A percentile compares a stretch with the other conserved stretches of the same genome.
phyloP scores from a whole-genome alignment of 768 basidiomycete genomes.

The Mycena venus region DNA sequence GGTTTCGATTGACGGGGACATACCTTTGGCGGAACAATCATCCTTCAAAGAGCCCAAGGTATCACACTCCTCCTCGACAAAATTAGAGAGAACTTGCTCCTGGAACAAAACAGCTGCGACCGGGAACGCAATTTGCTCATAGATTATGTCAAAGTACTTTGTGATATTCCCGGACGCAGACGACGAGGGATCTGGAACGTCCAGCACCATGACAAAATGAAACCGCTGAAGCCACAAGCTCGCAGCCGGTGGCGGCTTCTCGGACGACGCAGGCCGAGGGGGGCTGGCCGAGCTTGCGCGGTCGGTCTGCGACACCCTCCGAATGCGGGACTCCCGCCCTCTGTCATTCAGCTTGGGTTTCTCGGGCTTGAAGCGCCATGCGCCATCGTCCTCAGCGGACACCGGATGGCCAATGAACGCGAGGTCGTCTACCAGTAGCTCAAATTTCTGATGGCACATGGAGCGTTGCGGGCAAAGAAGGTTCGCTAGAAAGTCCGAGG shows the following conservation, averaged over 20 bases:
- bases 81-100: conserved; percentile 89
- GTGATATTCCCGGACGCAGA: conserved; percentile 82
- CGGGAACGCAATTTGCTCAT: conserved; percentile 90
- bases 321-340: conserved; percentile 69
- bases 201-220: conserved; percentile 89
- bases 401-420: conserved; percentile 97
- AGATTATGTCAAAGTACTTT: conserved; percentile 88
- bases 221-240: conserved; percentile 79
- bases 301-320: conserved; percentile 44
- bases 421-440: conserved; percentile 91
- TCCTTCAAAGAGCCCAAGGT: conserved; percentile 79
- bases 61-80: conserved; percentile 88
- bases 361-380: conserved; percentile 82
- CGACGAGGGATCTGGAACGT: conserved; percentile 91
- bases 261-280: conserved; percentile 46
- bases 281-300: conserved; percentile 46
- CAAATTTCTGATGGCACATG: conserved; percentile 95
- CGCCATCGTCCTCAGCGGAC: conserved; percentile 78
- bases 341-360: conserved; percentile 63
- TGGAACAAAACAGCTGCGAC: conserved; percentile 93
- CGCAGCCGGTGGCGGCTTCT: conserved; percentile 46
- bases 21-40: conserved; percentile 75
- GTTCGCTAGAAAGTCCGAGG: conserved; percentile 83
- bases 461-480: conserved; percentile 83
- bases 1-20: not conserved